Evolutionary conservation across 192 early-diverging fungal genomes (phyloP), one percentile per base, ranked within the genome.

Genomic region (Coemansia sp.): DNA sequence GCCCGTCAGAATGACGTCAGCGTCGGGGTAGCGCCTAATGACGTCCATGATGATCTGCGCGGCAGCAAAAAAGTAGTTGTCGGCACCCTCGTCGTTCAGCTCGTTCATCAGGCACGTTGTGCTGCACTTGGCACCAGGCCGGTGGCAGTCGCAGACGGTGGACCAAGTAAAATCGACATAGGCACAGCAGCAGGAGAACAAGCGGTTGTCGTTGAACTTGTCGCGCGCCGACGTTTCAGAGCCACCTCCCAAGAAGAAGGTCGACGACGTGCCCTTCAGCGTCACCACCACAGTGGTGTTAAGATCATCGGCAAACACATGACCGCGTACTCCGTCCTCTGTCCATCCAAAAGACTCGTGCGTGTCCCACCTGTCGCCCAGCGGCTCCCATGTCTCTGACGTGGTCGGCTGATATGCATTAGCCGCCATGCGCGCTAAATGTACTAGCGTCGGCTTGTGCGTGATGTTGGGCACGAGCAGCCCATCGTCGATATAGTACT

Each of bases 151-250:
- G 72, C 96, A 98, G 3, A 98, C 90, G 0, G 90, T 77, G 3
- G 70, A 76, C 96, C 96, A 98, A 0, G 82, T 83, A 35, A 87
- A 88, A 50, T 88, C 88, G 10, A 90, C 91, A 39, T 88, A 88
- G 8, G 89, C 96, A 79, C 96, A 98, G 77, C 96, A 98, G 81
- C 96, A 98, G 2, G 93, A 95, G 68, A 96, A 98, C 65, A 97
- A 86, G 11, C 92, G 83, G 72, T 97, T 98, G 81, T 97, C 95
- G 78, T 94, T 94, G 45, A 79, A 77, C 72, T 91, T 93, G 79
- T 94, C 92, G 23, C 85, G 84, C 3, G 83, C 78, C 7, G 86
- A 84, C 6, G 92, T 93, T 9, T 88, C 86, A 0, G 89, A 88
- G n/a, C 83, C 87, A 25, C 86, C 87, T 63, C 86, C 84, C n/a